Conservation (phyloP, 108 stramenopile species). For the Schizochytrium sp. region DNA sequence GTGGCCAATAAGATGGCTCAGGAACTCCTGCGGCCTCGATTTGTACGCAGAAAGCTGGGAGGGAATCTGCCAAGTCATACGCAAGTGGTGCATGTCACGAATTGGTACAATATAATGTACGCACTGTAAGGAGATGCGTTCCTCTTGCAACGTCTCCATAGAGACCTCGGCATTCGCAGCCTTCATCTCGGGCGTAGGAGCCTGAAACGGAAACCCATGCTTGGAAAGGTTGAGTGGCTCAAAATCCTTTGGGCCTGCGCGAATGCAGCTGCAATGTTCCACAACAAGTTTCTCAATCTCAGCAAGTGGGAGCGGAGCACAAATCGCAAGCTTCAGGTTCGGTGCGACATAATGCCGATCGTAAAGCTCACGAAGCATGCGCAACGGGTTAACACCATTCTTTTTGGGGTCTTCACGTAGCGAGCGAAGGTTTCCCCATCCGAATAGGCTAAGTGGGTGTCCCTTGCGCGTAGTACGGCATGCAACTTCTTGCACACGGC, state of each 20-base stretch:
- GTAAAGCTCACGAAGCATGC: slow-evolving; percentile 87
- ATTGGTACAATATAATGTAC: slow-evolving; percentile 86
- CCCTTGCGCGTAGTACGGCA: slow-evolving; percentile 79
- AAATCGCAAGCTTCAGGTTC: slow-evolving; percentile 88
- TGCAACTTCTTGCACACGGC: slow-evolving; percentile 83
- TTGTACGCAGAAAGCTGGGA: slow-evolving; percentile 69
- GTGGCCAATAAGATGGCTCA: slow-evolving; percentile 94
- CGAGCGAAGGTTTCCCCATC: slow-evolving; percentile 93
- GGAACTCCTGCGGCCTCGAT: slow-evolving; percentile 83
- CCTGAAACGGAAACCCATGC: slow-evolving; percentile 22
- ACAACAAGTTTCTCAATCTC: slow-evolving; percentile 82
- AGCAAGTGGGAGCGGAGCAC: slow-evolving; percentile 77
- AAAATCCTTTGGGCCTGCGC: slow-evolving; percentile 73
- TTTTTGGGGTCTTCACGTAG: slow-evolving; percentile 80
- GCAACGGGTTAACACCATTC: slow-evolving; percentile 76
- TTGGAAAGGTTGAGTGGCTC: neutral
- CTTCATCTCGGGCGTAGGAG: neutral
- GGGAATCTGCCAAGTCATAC: slow-evolving; percentile 89
- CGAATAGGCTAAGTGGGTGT: slow-evolving; percentile 87
- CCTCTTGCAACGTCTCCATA: slow-evolving; percentile 38
- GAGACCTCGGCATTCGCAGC: neutral
- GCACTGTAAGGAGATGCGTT: slow-evolving; percentile 1
- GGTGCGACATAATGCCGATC: slow-evolving; percentile 87
- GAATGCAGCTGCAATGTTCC: slow-evolving; percentile 83
- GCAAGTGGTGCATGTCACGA: slow-evolving; percentile 83